Evolutionary conservation across 139 green algal species (phyloP).

Genomic region (Tetraselmis chui): DNA sequence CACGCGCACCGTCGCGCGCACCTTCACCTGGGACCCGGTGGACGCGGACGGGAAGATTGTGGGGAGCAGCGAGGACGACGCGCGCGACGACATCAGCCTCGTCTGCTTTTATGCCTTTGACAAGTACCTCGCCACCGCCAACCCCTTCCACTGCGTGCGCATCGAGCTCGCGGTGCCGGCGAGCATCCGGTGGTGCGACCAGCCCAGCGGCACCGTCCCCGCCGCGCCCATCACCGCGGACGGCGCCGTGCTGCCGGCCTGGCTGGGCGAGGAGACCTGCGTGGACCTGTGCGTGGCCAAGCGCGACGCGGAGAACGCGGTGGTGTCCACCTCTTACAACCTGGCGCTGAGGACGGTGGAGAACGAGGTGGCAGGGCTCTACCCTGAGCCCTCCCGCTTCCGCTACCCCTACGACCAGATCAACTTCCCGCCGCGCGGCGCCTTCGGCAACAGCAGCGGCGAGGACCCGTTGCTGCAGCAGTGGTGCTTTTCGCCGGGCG

Average conservation of each 20-base stretch:
- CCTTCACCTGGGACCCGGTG: slow-evolving; percentile 11
- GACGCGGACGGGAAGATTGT: background rate
- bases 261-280: slow-evolving; percentile 7
- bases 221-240: background rate
- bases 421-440: slow-evolving; percentile 19
- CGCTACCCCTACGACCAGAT: slow-evolving; percentile 24
- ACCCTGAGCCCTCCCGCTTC: slow-evolving; percentile 9
- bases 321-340: background rate
- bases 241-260: slow-evolving; percentile 3
- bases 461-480: slow-evolving; percentile 12
- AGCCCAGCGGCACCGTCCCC: background rate
- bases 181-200: slow-evolving; percentile 13
- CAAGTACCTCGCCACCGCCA: slow-evolving; percentile 13
- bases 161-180: slow-evolving; percentile 10
- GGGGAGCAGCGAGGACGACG: slow-evolving; percentile 4
- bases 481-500: slow-evolving; percentile 17
- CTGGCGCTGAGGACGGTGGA: background rate
- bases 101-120: slow-evolving; percentile 23
- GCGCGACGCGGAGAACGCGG: background rate
- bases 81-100: background rate
- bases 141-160: slow-evolving; percentile 17
- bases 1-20: slow-evolving; percentile 6
- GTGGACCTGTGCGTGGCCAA: slow-evolving; percentile 21
- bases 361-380: background rate
- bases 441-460: background rate